phyloP scores from a whole-genome alignment of 805 yeast genomes.

The Saccharomycopsis malanga region DNA sequence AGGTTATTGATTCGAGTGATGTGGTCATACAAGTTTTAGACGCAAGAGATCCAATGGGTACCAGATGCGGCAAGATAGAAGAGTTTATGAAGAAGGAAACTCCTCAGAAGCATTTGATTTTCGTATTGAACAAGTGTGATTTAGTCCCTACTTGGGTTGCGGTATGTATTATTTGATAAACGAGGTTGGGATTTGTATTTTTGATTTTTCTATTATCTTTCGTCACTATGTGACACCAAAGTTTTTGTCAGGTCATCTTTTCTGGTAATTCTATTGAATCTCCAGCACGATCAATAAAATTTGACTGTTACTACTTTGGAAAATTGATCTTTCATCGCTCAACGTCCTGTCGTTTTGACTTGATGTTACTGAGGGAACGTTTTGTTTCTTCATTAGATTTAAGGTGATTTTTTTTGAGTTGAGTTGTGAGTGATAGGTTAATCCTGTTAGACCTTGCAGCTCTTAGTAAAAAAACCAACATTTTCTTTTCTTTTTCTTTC shows the following conservation, averaged over 20 bases:
- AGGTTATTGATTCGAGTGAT: slow-evolving; percentile 95
- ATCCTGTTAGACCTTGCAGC: slow-evolving; percentile 4
- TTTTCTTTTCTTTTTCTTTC: slow-evolving; percentile 5
- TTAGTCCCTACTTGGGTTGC: slow-evolving; percentile 99
- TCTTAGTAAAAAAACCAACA: slow-evolving; percentile 22
- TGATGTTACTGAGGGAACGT: slow-evolving; percentile 24
- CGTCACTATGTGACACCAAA: slow-evolving; percentile 47
- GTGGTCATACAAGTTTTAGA: slow-evolving; percentile 94
- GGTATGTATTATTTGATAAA: slow-evolving; percentile 69
- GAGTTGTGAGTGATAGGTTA: slow-evolving; percentile 28
- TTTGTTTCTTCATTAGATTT: slow-evolving; percentile 29
- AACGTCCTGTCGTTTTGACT: slow-evolving; percentile 44
- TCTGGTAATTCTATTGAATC: slow-evolving; percentile 15
- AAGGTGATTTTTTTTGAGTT: slow-evolving; percentile 43
- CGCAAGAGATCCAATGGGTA: slow-evolving; percentile 96
- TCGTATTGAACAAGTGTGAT: slow-evolving; percentile 94
- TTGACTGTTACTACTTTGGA: slow-evolving; percentile 98
- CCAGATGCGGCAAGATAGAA: slow-evolving; percentile 90
- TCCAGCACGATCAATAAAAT: slow-evolving; percentile 36
- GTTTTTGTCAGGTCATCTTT: slow-evolving; percentile 76
- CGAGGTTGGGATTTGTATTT: no score
- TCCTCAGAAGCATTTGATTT: slow-evolving; percentile 92
- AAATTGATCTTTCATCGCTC: slow-evolving; percentile 61
- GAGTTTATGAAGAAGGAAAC: slow-evolving; percentile 89
- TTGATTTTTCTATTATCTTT: slow-evolving; percentile 21